Conservation (phyloP, 129 eudicot species). For the Artemisia argyi region DNA sequence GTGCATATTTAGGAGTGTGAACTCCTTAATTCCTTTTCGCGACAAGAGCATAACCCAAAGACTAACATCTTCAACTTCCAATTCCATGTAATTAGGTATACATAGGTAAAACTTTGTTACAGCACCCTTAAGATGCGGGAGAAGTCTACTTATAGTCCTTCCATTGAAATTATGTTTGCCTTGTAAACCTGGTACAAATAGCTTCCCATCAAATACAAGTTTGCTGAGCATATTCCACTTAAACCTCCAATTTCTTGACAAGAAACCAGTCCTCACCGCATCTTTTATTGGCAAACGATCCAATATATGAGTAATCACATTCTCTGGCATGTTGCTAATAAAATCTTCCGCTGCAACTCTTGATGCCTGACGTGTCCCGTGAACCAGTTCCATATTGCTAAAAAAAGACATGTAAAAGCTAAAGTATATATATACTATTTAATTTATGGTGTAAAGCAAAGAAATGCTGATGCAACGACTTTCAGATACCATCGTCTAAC, state of each 20-base stretch:
- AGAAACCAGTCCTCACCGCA: too few relatives aligned
- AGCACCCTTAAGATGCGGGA: neutral
- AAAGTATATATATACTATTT: neutral
- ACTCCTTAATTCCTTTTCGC: neutral
- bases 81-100: neutral
- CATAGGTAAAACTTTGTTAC: neutral
- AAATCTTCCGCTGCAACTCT: neutral
- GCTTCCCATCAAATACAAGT: neutral
- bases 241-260: too few relatives aligned
- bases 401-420: neutral
- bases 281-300: too few relatives aligned
- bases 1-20: slow-evolving; percentile 1
- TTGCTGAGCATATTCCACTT: neutral
- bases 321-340: neutral
- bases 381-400: neutral
- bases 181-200: neutral
- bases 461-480: neutral
- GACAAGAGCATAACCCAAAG: neutral
- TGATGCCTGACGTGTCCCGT: neutral
- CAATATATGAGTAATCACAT: too few relatives aligned
- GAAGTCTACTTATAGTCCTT: neutral
- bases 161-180: neutral
- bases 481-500: neutral
- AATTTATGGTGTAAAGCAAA: neutral
- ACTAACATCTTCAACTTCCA: neutral